Base-by-base conservation (phyloP, 805 yeast species). In the Starmerella geochares region DNA sequence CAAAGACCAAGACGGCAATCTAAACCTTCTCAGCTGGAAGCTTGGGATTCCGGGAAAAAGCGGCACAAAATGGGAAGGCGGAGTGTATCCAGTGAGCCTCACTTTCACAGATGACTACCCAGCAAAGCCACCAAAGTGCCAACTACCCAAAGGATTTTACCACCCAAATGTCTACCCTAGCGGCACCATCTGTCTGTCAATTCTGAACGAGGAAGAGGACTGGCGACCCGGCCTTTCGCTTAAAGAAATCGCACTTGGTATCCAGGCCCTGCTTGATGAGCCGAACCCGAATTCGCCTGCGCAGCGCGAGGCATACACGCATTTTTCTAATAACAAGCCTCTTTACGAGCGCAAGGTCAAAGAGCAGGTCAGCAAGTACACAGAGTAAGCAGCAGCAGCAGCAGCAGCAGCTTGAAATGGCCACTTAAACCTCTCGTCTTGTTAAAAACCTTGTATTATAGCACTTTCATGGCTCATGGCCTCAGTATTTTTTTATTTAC, bases 141-240 rank as follows among this genome's bases (percentile, higher is more conserved):
- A 77, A 67, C 87, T 92, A 58, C 95, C 95, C 2, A 77, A 80
- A 2, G 85, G 83, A 0, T 92, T 92, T 61, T 92, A 87, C 68
- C 99, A 92, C 67, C 99, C 99, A 11, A 92, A 92, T 61, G 90
- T 92, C 9, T 92, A 92, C 61, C 99, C 99, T 1, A 84, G 95
- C 49, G 99, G 99, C 1, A 92, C 97, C 1, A 81, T 92, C 32
- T 92, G 99, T 68, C 75, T 92, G 42, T 81, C 94, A 47, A 88
- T 92, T 48, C 72, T 92, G 62, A 92, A 92, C 66, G 98, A 92
- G 65, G 87, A 82, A 41, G 94, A 88, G 66, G 97, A 86, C 66
- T 92, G 99, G 99, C 78, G 95, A 62, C 98, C 99, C 0, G 95
- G 96, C 8, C 83, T 90, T 58, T 85, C 95, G 14, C 68, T 90